A percentile compares a stretch with the other conserved stretches of the same genome.
Conservation (phyloP, 1,284 basidiomycete species). For the Limonomyces culmigenus region DNA sequence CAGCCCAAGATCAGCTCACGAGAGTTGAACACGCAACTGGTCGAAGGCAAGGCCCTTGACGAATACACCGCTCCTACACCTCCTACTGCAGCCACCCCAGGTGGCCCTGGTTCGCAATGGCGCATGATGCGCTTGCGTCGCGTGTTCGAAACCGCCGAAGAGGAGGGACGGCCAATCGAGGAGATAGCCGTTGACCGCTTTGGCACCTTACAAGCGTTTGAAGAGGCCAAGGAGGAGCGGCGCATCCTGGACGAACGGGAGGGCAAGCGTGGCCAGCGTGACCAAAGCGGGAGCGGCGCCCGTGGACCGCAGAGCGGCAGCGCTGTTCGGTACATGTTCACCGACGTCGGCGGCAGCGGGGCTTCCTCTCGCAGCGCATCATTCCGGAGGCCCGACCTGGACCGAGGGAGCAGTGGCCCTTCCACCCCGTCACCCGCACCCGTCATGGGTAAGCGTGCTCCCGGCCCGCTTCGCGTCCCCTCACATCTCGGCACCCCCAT, state of each 20-base stretch:
- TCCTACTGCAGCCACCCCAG: slow-evolving; percentile 45
- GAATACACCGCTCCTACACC: slow-evolving; percentile 34
- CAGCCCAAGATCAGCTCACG: slow-evolving; percentile 47
- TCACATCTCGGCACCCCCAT: slow-evolving; percentile 61
- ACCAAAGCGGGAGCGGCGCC: slow-evolving; percentile 11
- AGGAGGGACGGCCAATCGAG: slow-evolving; percentile 61
- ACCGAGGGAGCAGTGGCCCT: slow-evolving; percentile 27
- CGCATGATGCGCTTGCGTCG: slow-evolving; percentile 92
- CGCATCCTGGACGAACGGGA: slow-evolving; percentile 72
- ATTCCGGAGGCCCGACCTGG: slow-evolving; percentile 59
- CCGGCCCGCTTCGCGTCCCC: neutral
- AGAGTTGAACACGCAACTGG: slow-evolving; percentile 72
- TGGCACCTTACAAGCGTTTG: slow-evolving; percentile 69
- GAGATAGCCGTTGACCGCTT: slow-evolving; percentile 84
- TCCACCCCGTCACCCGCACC: slow-evolving; percentile 29
- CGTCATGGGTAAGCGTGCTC: neutral
- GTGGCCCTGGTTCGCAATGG: slow-evolving; percentile 89
- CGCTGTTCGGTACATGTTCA: slow-evolving; percentile 41
- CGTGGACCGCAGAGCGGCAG: slow-evolving; percentile 5
- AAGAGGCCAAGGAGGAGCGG: slow-evolving; percentile 78
- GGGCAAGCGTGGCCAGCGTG: slow-evolving; percentile 27
- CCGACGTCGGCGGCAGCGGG: slow-evolving; percentile 39
- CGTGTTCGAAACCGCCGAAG: slow-evolving; percentile 80
- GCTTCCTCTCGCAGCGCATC: slow-evolving; percentile 63
- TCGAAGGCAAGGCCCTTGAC: slow-evolving; percentile 38